These are phyloP conservation scores for Fistulinella cinereoalba DNA, from an alignment of 1,284 basidiomycete genomes.

Conservation along the genomic window DNA sequence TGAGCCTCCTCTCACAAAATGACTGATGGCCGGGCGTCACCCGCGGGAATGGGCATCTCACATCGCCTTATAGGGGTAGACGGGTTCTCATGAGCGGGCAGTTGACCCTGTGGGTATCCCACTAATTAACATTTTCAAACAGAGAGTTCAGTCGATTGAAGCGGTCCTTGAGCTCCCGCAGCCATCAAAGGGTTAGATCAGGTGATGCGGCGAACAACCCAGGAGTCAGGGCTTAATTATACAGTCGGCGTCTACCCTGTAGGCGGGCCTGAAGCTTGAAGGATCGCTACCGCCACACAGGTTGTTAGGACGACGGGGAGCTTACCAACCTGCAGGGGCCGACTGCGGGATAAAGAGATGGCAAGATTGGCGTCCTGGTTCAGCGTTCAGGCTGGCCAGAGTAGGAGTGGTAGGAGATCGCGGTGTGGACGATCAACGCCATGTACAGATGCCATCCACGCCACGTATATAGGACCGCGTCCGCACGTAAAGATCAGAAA, in stretches of 20 bases:
- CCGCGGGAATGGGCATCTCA: slow-evolving; percentile 6
- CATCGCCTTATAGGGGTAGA: slow-evolving; percentile 6
- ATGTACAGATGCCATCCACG: slow-evolving; percentile 22
- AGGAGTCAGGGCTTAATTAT: slow-evolving; percentile 18
- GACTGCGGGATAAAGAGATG: too few species aligned
- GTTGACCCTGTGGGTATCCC: neutral
- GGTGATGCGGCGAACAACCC: slow-evolving; percentile 6
- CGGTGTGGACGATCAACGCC: slow-evolving; percentile 14
- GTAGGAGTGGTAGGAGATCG: slow-evolving; percentile 3
- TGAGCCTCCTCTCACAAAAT: slow-evolving; percentile 7
- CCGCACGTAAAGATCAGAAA: slow-evolving; percentile 23
- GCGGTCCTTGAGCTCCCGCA: neutral
- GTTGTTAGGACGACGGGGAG: neutral
- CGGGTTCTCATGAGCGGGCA: slow-evolving; percentile 13
- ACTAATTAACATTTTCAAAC: neutral
- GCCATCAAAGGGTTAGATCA: slow-evolving; percentile 10
- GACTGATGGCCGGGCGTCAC: slow-evolving; percentile 16
- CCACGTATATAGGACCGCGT: slow-evolving; percentile 4
- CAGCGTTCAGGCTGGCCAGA: slow-evolving; percentile 1
- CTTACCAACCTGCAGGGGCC: neutral
- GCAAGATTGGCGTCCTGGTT: neutral
- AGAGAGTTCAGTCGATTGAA: neutral
- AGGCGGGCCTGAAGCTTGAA: neutral
- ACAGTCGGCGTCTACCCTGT: too few species aligned
- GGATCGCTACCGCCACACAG: neutral